Conservation (phyloP, 371 early-diverging fungal genomes). For the Apophysomyces variabilis region DNA sequence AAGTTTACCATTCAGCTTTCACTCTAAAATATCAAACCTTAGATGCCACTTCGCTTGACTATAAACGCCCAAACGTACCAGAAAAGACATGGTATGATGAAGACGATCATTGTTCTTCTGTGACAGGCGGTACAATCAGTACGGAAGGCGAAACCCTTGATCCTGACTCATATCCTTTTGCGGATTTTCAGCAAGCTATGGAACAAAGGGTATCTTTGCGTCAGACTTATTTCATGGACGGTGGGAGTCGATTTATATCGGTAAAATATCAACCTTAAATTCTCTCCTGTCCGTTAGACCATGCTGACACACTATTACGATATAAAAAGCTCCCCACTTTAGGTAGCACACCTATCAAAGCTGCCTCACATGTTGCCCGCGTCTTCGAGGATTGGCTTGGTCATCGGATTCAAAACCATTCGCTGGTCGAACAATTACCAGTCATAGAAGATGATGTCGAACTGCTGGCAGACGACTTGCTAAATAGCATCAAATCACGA, state of each 20-base stretch:
- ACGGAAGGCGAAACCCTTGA: background rate
- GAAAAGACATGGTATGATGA: conserved; percentile 11
- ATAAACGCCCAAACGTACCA: background rate
- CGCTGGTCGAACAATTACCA: conserved; percentile 19
- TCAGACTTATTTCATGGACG: conserved; percentile 45
- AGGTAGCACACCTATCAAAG: conserved; percentile 29
- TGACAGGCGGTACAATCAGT: conserved; percentile 14
- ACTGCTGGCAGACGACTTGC: conserved; percentile 31
- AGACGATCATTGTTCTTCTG: conserved; percentile 7
- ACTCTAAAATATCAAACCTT: background rate
- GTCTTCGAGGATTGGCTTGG: conserved; percentile 43
- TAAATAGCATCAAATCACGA: conserved; percentile 28
- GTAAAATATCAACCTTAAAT: conserved; percentile 20
- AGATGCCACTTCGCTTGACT: background rate
- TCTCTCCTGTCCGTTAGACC: background rate
- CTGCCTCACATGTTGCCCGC: conserved; percentile 31
- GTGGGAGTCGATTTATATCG: conserved; percentile 38
- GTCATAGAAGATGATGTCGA: conserved; percentile 41
- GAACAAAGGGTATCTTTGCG: conserved; percentile 15
- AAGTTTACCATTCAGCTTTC: background rate
- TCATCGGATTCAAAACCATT: conserved; percentile 23
- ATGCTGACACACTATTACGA: background rate
- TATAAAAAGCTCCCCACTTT: conserved; percentile 32
- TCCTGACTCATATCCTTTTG: background rate
- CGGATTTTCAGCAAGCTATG: conserved; percentile 8